Base-by-base conservation (phyloP, 495 filamentous ascomycete species). In the Delitschia confertaspora region DNA sequence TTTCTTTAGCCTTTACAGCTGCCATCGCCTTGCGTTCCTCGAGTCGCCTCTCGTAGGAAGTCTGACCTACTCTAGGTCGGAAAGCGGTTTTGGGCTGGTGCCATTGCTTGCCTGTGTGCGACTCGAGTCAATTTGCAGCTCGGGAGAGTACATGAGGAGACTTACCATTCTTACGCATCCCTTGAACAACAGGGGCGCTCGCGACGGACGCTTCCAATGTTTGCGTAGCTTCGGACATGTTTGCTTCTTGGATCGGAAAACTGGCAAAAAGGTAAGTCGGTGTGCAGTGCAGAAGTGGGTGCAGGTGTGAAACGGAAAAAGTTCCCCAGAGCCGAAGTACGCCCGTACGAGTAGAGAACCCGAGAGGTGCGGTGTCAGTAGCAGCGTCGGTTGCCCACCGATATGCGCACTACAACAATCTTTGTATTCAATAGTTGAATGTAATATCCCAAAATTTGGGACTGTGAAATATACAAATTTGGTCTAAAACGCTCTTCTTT, bases 41-140 rank as follows among this genome's bases (percentile, higher is more conserved):
- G 23, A 75, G 62, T 26, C 89, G 80, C 60, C 86, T 78, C 47
- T 80, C 77, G 60, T 82, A 98, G 0, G 85, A 78, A 11, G 75
- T 84, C 54, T 85, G 67, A 19, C 84, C 83, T 6, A 79, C 73
- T 29, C 63, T 79, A 3, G 85, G 89, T 5, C 91, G 85, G 63
- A 98, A 96, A n/a, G 89, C 77, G 38, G 79, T 79, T 59, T 83
- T 85, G 16, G 73, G 66, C 26, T 70, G 62, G 63, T 93, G 87
- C 91, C 91, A 98, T 71, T 93, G 81, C 67, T 95, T 95, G 48
- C 89, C 89, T 96, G 57, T n/a, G 39, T 2, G 21, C n/a, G 4
- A 20, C 13, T 9, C 14, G 30, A 6, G 33, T 10, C 45, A 22
- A 36, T 14, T 20, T 14, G 22, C 23, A 21, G 11, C 33, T 11